Evolutionary conservation across 805 yeast species (phyloP), one percentile per base, ranked within the genome.

Genomic region (Candida yuanshanica): DNA sequence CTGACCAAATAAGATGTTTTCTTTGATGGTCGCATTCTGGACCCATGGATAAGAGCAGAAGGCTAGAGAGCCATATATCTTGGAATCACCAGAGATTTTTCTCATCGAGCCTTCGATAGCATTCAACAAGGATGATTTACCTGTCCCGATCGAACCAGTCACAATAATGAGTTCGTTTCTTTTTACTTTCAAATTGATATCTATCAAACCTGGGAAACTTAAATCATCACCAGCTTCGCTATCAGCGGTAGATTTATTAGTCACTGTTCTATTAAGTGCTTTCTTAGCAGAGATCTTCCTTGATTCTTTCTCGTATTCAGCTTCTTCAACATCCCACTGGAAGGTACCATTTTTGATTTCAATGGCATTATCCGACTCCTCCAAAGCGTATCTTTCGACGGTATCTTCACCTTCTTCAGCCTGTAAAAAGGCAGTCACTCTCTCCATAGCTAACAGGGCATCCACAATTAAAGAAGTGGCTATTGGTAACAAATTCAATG

Each of bases 131-230:
- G 93, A 83, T 0, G 90, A 68, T 56, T 87, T 87, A 43, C 96
- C 95, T 4, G 87, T 71, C 3, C 95, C 95, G 53, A 87, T 83
- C 1, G 81, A 62, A 13, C 96, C 96, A 0, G 90, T 81, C 12
- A 85, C 68, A 41, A 83, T 82, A 7, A 87, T 64, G 38, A 89
- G 76, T 55, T 86, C 95, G 18, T 85, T 84, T 42, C 73, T 74
- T 33, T 66, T 60, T 35, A 87, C 65, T 1, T 61, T 55, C 17
- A 87, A 59, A 48, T 78, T 68, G 44, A 87, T 59, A 52, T 81
- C 50, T n/a, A 33, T 50, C 43, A 55, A 80, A 53, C 51, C 86
- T 39, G 43, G 69, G 45, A 45, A 56, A 5, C 72, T 47, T 43
- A 47, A 41, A 24, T 49, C 55, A n/a, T 48, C 39, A 8, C 44